Conservation (phyloP, 2,329 filamentous ascomycete species). For the Huntiella moniliformis region DNA sequence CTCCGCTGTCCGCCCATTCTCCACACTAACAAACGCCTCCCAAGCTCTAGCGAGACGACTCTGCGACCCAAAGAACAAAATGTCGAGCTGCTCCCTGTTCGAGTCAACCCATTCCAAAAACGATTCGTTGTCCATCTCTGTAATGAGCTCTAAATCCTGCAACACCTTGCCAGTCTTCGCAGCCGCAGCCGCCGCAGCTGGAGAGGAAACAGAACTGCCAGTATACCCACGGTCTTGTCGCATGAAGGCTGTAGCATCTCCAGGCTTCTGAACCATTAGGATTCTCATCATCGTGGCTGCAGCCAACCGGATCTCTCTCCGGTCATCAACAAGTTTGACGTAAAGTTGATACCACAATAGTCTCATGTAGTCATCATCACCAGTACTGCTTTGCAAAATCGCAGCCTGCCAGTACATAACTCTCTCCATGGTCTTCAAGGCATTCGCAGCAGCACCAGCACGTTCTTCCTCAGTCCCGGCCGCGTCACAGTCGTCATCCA, state of each 20-base stretch:
- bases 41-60: conserved; percentile 51
- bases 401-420: conserved; percentile 93
- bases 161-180: conserved; percentile 4
- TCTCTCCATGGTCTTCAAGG: conserved; percentile 39
- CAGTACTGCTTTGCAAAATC: conserved; percentile 57
- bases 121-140: conserved; percentile 71
- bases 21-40: conserved; percentile 69
- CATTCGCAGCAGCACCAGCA: not conserved
- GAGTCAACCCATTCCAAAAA: conserved; percentile 81
- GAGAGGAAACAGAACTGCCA: not conserved
- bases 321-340: conserved; percentile 59
- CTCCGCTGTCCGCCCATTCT: conserved; percentile 66
- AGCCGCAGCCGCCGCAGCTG: not conserved
- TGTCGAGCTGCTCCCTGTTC: conserved; percentile 59
- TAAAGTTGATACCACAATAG: conserved; percentile 89
- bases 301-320: conserved; percentile 47
- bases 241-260: conserved; percentile 58
- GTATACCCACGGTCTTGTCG: conserved; percentile 37
- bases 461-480: conserved; percentile 35
- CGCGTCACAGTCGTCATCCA: conserved; percentile 40
- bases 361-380: conserved; percentile 64
- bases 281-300: conserved; percentile 81
- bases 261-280: conserved; percentile 79
- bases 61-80: conserved; percentile 54
- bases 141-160: conserved; percentile 63